These are phyloP conservation scores for Plasmodium gonderi DNA, from an alignment of 169 alveolate species.

Conservation along the genomic window DNA sequence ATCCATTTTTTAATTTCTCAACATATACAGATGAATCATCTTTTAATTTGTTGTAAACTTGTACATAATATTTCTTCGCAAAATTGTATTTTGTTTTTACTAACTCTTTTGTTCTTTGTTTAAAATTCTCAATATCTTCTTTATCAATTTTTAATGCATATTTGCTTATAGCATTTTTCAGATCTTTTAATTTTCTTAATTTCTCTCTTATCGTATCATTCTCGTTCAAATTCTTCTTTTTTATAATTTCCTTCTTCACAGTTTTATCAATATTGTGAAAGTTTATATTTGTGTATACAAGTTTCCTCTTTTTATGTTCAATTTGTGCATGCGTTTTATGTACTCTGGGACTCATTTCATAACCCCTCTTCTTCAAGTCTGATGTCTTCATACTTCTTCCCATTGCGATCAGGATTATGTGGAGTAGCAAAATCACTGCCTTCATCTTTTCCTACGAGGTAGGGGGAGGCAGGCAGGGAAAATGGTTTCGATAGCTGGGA, in stretches of 20 bases:
- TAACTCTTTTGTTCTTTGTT: constrained; percentile 4
- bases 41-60: constrained; percentile 11
- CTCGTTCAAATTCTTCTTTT: background rate
- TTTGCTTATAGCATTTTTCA: constrained; percentile 15
- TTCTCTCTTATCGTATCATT: constrained; percentile 10
- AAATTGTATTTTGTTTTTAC: constrained; percentile 6
- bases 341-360: background rate
- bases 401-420: background rate
- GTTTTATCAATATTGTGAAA: constrained; percentile 22
- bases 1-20: constrained; percentile 1
- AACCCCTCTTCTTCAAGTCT: background rate
- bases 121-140: background rate
- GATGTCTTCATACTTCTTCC: background rate
- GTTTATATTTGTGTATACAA: constrained; percentile 23
- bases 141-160: constrained; percentile 14
- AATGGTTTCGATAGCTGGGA: too few species aligned
- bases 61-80: constrained; percentile 19
- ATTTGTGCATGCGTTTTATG: background rate
- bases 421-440: background rate
- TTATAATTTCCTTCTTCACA: constrained; percentile 32
- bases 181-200: constrained; percentile 13
- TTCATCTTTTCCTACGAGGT: background rate
- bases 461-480: too few species aligned
- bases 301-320: background rate
- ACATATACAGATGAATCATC: background rate